Evolutionary conservation across 768 basidiomycete species (phyloP), one percentile per base, ranked within the genome.

Genomic region (Boletus vinaceobasis): DNA sequence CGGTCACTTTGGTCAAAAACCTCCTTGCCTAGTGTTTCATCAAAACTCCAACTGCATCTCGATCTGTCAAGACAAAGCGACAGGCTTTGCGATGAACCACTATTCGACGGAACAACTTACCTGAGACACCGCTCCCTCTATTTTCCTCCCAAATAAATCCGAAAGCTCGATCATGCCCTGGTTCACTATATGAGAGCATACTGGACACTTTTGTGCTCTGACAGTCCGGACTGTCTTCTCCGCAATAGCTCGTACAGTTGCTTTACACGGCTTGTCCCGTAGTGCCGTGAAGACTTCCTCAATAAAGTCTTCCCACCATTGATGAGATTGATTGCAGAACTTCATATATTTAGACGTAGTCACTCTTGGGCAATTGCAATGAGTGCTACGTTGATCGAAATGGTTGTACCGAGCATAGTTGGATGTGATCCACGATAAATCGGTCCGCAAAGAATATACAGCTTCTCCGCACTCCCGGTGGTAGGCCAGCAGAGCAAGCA

Each of bases 271-370:
- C 26, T 33, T 65, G n/a, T 71, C 66, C 2, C 43, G 47, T 43
- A 69, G 33, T 4, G 35, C 45, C 1, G 13, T 10, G 7, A 56
- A 59, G 1, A 39, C 13, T 9, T 47, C 52, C 17, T 58, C 43
- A 53, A 60, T 59, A 21, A 60, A 67, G 1, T 43, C 31, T 0
- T 53, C 50, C 65, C 70, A 69, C 68, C 65, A 65, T 0, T 26
- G 32, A 17, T 40, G 38, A 9, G 39, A 23, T 4, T 13, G 7
- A 3, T 1, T 0, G 13, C 15, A 3, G 8, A 52, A 67, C 1
- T 48, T 3, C 23, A 0, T 17, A 13, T 50, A 57, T 10, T 7
- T 43, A 1, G 15, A 2, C n/a, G 37, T 19, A 1, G 32, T 3
- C 7, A 40, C 9, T 43, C 15, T 55, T 27, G 42, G n/a, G n/a